Evolutionary conservation across 257 asterid genomes (phyloP).

Genomic region (Buddleja alternifolia): DNA sequence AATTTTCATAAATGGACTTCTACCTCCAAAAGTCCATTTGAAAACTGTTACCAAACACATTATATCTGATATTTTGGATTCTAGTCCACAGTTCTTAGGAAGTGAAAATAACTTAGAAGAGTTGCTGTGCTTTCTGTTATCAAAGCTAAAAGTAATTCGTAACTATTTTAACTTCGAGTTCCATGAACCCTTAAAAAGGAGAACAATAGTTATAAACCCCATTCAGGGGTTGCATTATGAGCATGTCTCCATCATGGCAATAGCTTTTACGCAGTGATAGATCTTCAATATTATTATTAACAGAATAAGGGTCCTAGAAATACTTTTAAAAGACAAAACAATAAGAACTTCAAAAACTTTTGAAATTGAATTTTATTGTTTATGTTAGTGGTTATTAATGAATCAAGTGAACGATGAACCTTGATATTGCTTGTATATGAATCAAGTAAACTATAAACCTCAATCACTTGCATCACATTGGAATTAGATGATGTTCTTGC

Average conservation of each 20-base stretch:
- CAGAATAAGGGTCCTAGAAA: neutral
- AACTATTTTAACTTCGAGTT: neutral
- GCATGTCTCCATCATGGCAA: neutral
- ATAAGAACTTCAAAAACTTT: neutral
- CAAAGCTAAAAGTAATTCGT: neutral
- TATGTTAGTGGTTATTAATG: slow-evolving; percentile 2
- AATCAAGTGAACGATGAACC: too few species aligned
- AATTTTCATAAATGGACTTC: too few species aligned
- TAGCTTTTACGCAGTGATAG: neutral
- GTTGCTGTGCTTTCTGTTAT: neutral
- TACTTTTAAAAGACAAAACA: neutral
- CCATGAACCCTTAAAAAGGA: slow-evolving; percentile 12
- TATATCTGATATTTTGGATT: neutral
- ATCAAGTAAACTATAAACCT: neutral
- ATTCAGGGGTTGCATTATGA: neutral
- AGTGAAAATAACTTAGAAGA: neutral
- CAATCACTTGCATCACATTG: slow-evolving; percentile 1
- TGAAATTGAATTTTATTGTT: neutral
- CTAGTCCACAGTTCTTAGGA: neutral
- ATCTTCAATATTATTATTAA: neutral
- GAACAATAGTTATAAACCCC: neutral
- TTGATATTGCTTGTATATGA: too few species aligned
- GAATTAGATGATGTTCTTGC: slow-evolving; percentile 6
- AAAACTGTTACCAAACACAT: too few species aligned
- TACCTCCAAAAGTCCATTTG: too few species aligned